Evolutionary conservation across 768 basidiomycete species (phyloP), one percentile per base, ranked within the genome.

Genomic region (Brasilioporus rufonigricans): DNA sequence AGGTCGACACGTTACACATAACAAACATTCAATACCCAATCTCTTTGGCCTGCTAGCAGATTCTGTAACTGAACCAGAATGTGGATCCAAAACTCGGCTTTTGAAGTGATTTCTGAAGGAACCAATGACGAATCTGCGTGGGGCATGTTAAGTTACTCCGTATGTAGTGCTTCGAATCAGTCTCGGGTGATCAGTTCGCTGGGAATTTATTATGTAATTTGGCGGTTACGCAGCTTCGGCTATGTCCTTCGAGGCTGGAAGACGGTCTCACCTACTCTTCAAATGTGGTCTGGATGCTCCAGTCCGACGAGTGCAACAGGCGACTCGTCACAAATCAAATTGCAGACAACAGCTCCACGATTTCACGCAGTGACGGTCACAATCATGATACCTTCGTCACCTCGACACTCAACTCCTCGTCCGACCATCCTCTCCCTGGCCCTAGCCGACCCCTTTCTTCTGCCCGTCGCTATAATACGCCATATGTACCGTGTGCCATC

Each of bases 51-150:
- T 10, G 79, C 82, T 3, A 94, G 70, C 31, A 97, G 71, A 21
- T 72, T 65, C 11, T 74, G 70, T 14, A 96, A 74, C 63, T 93
- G 88, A 5, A 67, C 65, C 56, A 81, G 72, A 26, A 95, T 81
- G 71, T 93, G 87, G 2, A 72, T 70, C 89, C 94, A 96, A 71
- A 96, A 93, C 33, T 86, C 81, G 9, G 76, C 33, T 68, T 94
- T 97, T 24, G 84, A 82, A 49, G 76, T 77, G 56, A 96, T 82
- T 75, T 71, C 78, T 21, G 73, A 60, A n/a, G 90, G 91, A 7
- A 95, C 77, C 16, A 85, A 70, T 1, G 87, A 85, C 12, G 85
- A 77, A 66, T 93, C 92, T 54, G 93, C 91, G 75, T 94, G 92
- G 19, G 85, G 87, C 91, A 93, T 93, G 38, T 35, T 16, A 21